A percentile compares a stretch with the other conserved stretches of the same genome.
phyloP scores from a whole-genome alignment of 225 moss, liverwort and hornwort species.

The Marchantia paleacea region DNA sequence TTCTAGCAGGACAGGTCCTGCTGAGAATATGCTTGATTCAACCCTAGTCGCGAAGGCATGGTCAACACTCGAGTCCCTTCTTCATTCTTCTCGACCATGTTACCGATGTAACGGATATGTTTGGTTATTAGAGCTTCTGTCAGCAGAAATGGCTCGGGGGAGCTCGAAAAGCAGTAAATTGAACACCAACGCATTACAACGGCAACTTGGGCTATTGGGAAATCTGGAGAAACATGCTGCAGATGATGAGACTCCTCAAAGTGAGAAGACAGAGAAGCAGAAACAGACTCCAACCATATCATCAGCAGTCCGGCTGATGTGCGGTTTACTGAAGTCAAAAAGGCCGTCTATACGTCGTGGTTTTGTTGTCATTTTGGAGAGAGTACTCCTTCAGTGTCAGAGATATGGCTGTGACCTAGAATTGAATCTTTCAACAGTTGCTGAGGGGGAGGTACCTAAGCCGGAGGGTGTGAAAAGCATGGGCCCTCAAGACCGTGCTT shows the following conservation, averaged over 20 bases:
- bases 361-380: slow-evolving; percentile 81
- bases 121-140: slow-evolving; percentile 91
- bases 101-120: slow-evolving; percentile 81
- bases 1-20: slow-evolving; percentile 42
- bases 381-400: slow-evolving; percentile 89
- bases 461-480: slow-evolving; percentile 60
- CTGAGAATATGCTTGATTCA: slow-evolving; percentile 47
- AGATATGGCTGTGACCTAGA: slow-evolving; percentile 91
- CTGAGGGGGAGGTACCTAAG: slow-evolving; percentile 54
- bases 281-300: slow-evolving; percentile 68
- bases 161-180: slow-evolving; percentile 80
- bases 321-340: slow-evolving; percentile 88
- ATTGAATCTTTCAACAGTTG: slow-evolving; percentile 37
- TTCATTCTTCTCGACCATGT: slow-evolving; percentile 65
- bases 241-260: slow-evolving; percentile 54
- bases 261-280: slow-evolving; percentile 30
- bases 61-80: slow-evolving; percentile 73
- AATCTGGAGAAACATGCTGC: slow-evolving; percentile 59
- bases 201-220: slow-evolving; percentile 84
- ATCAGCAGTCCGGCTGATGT: slow-evolving; percentile 84
- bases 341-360: slow-evolving; percentile 82
- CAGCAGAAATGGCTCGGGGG: slow-evolving; percentile 94
- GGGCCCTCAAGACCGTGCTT: slow-evolving; percentile 85
- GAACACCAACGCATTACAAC: slow-evolving; percentile 88
- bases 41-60: slow-evolving; percentile 62